Evolutionary conservation across 2,329 filamentous ascomycete genomes (phyloP).

Genomic region (Aspergillus thermomutatus): DNA sequence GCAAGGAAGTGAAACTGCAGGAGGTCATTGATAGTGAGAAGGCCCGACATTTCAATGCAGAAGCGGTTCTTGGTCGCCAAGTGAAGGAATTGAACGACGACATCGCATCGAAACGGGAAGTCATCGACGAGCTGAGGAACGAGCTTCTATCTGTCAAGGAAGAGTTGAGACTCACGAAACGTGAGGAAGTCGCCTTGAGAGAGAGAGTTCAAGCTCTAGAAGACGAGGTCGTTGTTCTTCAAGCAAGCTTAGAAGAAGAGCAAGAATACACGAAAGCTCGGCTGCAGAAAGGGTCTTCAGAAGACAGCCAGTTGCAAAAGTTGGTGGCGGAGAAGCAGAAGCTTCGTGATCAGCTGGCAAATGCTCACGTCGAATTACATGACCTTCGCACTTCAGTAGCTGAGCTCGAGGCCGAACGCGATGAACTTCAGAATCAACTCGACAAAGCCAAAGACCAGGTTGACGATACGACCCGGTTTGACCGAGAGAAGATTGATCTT

Average conservation of each 20-base stretch:
- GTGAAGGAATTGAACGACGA: conserved; percentile 71
- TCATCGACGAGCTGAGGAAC: conserved; percentile 61
- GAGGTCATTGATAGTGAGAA: conserved; percentile 67
- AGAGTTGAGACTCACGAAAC: conserved; percentile 65
- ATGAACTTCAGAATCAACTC: conserved; percentile 63
- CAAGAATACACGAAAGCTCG: conserved; percentile 58
- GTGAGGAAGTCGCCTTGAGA: conserved; percentile 59
- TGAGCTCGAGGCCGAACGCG: conserved; percentile 62
- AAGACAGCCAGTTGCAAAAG: conserved; percentile 57
- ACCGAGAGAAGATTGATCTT: conserved; percentile 67
- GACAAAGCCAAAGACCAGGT: conserved; percentile 54
- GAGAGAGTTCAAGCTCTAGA: conserved; percentile 68
- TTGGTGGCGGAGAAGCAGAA: conserved; percentile 59
- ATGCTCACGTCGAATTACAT: conserved; percentile 59
- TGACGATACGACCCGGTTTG: conserved; percentile 57
- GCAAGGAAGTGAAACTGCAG: conserved; percentile 65
- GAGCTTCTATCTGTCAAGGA: conserved; percentile 66
- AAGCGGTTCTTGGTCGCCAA: conserved; percentile 67
- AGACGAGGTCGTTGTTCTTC: conserved; percentile 72
- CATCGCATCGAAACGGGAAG: conserved; percentile 63
- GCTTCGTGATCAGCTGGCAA: conserved; percentile 62
- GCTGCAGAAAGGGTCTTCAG: conserved; percentile 56
- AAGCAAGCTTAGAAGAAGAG: conserved; percentile 63
- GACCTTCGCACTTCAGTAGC: conserved; percentile 55
- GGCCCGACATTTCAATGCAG: conserved; percentile 68